Evolutionary conservation across 2,329 filamentous ascomycete genomes (phyloP).

Genomic region (Lachnellula hyalina): DNA sequence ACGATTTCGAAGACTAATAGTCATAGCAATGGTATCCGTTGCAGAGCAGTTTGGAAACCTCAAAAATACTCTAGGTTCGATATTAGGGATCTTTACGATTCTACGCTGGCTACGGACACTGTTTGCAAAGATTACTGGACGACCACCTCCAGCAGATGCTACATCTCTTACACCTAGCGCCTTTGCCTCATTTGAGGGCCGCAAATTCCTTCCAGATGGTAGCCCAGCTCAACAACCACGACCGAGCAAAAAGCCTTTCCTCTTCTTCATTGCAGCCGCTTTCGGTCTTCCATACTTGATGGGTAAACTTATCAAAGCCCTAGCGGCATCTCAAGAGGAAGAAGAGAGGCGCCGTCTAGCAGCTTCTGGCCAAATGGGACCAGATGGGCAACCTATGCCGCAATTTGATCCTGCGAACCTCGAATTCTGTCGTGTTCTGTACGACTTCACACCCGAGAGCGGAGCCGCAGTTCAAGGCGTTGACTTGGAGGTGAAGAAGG

Average conservation of each 20-base stretch:
- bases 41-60: conserved; percentile 95
- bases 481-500: conserved; percentile 88
- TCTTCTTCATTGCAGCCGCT: conserved; percentile 91
- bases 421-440: conserved; percentile 91
- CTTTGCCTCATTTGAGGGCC: conserved; percentile 84
- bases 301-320: conserved; percentile 85
- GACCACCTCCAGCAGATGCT: conserved; percentile 81
- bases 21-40: conserved; percentile 88
- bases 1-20: conserved; percentile 17
- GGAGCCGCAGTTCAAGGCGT: conserved; percentile 62
- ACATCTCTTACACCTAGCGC: conserved; percentile 82
- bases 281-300: conserved; percentile 96
- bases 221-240: conserved; percentile 52
- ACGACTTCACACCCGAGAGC: conserved; percentile 84
- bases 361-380: conserved; percentile 46
- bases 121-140: conserved; percentile 87
- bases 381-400: conserved; percentile 41
- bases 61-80: conserved; percentile 85
- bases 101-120: conserved; percentile 92
- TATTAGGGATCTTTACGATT: conserved; percentile 91
- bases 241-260: conserved; percentile 88
- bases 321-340: conserved; percentile 81
- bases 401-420: conserved; percentile 82
- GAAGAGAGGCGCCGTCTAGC: conserved; percentile 61
- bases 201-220: conserved; percentile 57